These are phyloP conservation scores for Drechslerella coelobrocha DNA, from an alignment of 2,329 filamentous ascomycete genomes.

Conservation along the genomic window DNA sequence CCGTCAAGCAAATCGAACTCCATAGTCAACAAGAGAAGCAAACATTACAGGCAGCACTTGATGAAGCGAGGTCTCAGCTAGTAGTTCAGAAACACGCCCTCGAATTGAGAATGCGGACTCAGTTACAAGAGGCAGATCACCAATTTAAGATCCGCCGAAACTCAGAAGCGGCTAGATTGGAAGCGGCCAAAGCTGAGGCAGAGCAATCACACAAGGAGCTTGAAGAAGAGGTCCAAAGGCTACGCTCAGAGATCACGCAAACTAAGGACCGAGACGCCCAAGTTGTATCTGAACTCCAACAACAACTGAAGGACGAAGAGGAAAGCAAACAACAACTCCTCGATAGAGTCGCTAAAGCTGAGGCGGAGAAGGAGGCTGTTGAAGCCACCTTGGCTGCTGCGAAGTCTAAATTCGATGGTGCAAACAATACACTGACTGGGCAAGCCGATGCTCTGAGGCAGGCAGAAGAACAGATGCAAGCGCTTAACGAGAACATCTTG, in stretches of 20 bases:
- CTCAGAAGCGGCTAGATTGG: conserved; percentile 24
- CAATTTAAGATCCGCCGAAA: conserved; percentile 16
- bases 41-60: conserved; percentile 17
- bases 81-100: conserved; percentile 20
- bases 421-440: conserved; percentile 13
- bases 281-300: conserved; percentile 38
- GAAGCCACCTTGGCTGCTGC: conserved; percentile 9
- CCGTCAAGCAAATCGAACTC: not conserved
- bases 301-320: conserved; percentile 38
- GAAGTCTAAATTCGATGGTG: conserved; percentile 21
- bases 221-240: conserved; percentile 19
- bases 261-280: conserved; percentile 39
- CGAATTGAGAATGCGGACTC: conserved; percentile 20
- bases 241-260: conserved; percentile 16
- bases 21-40: conserved; percentile 25
- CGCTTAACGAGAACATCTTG: conserved; percentile 15
- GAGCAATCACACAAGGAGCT: conserved; percentile 18
- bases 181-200: conserved; percentile 20
- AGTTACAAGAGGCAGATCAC: conserved; percentile 40
- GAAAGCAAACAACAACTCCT: conserved; percentile 44
- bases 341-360: conserved; percentile 40
- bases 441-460: conserved; percentile 18
- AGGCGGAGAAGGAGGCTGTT: conserved; percentile 30
- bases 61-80: conserved; percentile 27
- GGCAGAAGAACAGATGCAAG: conserved; percentile 29